A percentile compares a stretch with the other conserved stretches of the same genome.
phyloP scores from a whole-genome alignment of 495 filamentous ascomycete genomes.

The Annulohypoxylon maeteangense region DNA sequence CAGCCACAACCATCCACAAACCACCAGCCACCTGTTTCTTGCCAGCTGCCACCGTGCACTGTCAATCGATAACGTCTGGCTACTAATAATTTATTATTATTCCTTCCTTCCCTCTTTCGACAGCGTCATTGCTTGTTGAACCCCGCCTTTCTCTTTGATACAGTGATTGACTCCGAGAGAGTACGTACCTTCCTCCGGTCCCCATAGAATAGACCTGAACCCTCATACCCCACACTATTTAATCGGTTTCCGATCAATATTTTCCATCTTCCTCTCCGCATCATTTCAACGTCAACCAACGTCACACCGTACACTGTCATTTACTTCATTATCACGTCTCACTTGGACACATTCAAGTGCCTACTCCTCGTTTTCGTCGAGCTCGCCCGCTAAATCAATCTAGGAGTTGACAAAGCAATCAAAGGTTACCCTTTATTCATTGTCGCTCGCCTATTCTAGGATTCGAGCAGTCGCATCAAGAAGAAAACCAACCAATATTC shows the following conservation, averaged over 20 bases:
- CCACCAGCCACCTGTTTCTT: constrained; percentile 49
- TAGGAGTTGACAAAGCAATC: constrained; percentile 36
- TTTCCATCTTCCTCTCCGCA: constrained; percentile 36
- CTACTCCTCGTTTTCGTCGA: constrained; percentile 10
- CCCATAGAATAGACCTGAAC: constrained; percentile 3
- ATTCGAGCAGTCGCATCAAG: constrained; percentile 39
- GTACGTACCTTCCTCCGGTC: constrained; percentile 34
- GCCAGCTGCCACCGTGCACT: constrained; percentile 47
- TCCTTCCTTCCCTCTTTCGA: constrained; percentile 23
- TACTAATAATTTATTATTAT: constrained; percentile 33
- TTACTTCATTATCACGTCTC: constrained; percentile 5
- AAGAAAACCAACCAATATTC: not conserved
- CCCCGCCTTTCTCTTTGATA: constrained; percentile 21
- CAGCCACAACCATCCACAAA: constrained; percentile 46
- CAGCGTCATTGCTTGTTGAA: constrained; percentile 35
- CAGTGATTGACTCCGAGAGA: constrained; percentile 37
- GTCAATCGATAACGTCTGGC: constrained; percentile 48
- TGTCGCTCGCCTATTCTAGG: constrained; percentile 39
- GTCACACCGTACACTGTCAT: constrained; percentile 4
- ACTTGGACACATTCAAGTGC: constrained; percentile 28
- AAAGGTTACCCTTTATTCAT: constrained; percentile 38
- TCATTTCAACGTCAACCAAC: constrained; percentile 20
- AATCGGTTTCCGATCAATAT: constrained; percentile 25
- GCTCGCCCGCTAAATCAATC: constrained; percentile 33
- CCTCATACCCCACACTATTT: constrained; percentile 26